Conservation (phyloP, 352 stramenopile genomes). For the Peronospora belbahrii region DNA sequence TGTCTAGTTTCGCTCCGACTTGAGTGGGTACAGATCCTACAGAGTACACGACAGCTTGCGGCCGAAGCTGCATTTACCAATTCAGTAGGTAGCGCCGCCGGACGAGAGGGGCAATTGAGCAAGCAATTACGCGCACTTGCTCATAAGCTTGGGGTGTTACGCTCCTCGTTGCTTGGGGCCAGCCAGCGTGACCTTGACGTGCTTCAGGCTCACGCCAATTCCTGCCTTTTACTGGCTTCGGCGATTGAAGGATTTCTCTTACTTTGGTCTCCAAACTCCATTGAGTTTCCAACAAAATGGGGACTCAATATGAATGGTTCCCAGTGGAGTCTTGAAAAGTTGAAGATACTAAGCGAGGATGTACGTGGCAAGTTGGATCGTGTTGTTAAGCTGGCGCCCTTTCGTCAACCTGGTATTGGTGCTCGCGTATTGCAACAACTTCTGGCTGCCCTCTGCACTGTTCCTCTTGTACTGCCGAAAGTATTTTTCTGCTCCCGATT, state of each 20-base stretch:
- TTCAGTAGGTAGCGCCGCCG: conserved; percentile 7
- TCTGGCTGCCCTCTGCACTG: conserved; percentile 19
- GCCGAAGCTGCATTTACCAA: conserved; percentile 36
- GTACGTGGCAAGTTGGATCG: conserved; percentile 19
- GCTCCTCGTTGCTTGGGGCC: conserved; percentile 24
- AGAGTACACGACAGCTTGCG: conserved; percentile 38
- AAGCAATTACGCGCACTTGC: conserved; percentile 21
- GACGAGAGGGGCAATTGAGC: conserved; percentile 20
- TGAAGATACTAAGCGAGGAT: conserved; percentile 10
- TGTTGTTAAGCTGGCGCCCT: conserved; percentile 16
- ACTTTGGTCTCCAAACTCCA: conserved; percentile 14
- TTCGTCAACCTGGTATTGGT: conserved; percentile 16
- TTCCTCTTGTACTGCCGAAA: conserved; percentile 24
- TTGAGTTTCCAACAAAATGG: conserved; percentile 9
- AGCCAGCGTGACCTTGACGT: conserved; percentile 20
- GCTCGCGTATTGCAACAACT: conserved; percentile 35
- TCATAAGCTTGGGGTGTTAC: conserved; percentile 21
- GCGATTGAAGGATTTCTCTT: conserved; percentile 33
- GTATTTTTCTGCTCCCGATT: conserved; percentile 41
- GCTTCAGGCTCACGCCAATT: conserved; percentile 19
- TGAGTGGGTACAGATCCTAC: conserved; percentile 35
- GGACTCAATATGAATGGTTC: not conserved
- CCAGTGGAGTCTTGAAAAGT: conserved; percentile 12
- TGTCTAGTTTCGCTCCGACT: conserved; percentile 30
- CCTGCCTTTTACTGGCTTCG: conserved; percentile 24